A percentile compares a stretch with the other conserved stretches of the same genome.
Evolutionary conservation across 768 basidiomycete species (phyloP).

Genomic region (Boletus coccyginus): DNA sequence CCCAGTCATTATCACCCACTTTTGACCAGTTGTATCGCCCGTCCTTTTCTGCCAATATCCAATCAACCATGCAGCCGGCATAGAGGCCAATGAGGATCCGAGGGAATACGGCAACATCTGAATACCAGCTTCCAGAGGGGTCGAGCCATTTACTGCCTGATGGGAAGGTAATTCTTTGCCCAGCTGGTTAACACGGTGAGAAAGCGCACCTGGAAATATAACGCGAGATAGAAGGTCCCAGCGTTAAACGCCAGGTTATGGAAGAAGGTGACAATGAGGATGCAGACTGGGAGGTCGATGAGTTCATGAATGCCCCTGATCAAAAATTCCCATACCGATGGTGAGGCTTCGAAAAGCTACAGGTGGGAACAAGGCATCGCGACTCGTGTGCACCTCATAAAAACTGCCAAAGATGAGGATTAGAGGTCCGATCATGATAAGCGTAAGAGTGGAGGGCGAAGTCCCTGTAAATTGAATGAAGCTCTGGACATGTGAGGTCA

Average conservation of each 20-base stretch:
- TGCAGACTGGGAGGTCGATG: slow-evolving; percentile 44
- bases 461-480: slow-evolving; percentile 49
- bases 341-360: slow-evolving; percentile 58
- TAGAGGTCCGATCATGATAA: slow-evolving; percentile 54
- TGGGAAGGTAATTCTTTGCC: background rate
- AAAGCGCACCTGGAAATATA: slow-evolving; percentile 71
- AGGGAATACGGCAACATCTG: slow-evolving; percentile 81
- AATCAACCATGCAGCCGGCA: slow-evolving; percentile 85
- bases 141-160: slow-evolving; percentile 67
- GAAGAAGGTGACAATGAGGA: slow-evolving; percentile 69
- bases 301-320: slow-evolving; percentile 9
- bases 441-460: slow-evolving; percentile 54
- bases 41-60: slow-evolving; percentile 59
- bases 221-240: slow-evolving; percentile 81
- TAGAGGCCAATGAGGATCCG: slow-evolving; percentile 79
- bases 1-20: slow-evolving; percentile 59
- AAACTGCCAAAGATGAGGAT: slow-evolving; percentile 57
- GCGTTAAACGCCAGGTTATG: slow-evolving; percentile 83
- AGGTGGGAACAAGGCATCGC: slow-evolving; percentile 72
- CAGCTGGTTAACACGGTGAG: background rate
- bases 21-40: slow-evolving; percentile 60
- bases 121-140: slow-evolving; percentile 71
- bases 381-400: slow-evolving; percentile 64
- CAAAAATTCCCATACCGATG: slow-evolving; percentile 44
- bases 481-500: background rate